Base-by-base conservation (phyloP, 768 basidiomycete species). In the Boletus reticuloceps region DNA sequence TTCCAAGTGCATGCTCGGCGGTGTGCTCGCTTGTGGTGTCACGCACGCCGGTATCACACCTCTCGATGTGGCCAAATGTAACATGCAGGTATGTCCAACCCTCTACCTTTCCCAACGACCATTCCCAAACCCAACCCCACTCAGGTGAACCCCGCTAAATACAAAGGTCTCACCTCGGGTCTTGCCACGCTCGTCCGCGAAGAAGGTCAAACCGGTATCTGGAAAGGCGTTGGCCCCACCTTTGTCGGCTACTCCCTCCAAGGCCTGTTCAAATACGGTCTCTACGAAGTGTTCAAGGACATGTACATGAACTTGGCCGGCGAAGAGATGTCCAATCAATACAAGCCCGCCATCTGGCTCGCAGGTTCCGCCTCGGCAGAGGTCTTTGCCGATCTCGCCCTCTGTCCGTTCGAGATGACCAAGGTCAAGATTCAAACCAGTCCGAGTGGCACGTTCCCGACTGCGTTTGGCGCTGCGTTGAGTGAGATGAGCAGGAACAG, bases 241-340 rank as follows among this genome's bases (percentile, higher is more conserved):
- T 79, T 94, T 59, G 79, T 96, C 74, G 94, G 95, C 59, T 95
- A 95, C 79, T 91, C 92, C 11, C 82, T 94, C 66, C 95, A 97
- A 77, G 95, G 95, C 71, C 87, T 94, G 84, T 94, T 96, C 88
- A 98, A 98, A 77, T 97, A 92, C 73, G 95, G 95, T 78, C 90
- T 95, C 72, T 97, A 97, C 73, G 94, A 98, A 76, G 72, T 89
- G 69, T 98, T 95, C 89, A 98, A 96, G 81, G 94, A 97, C 73
- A 55, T 69, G 60, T 95, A 94, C 82, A 85, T 85, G 81, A 94
- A 94, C 82, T 69, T 88, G 61, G 86, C 92, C 58, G 94, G 94
- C 50, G 86, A 95, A 73, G 90, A 93, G 70, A 32, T 82, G 40
- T 71, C 89, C 25, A 73, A 81, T 52, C 85, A 91, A 64, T 92